These are phyloP conservation scores for Mortierella sp. DNA, from an alignment of 371 early-diverging fungal species.

Conservation along the genomic window DNA sequence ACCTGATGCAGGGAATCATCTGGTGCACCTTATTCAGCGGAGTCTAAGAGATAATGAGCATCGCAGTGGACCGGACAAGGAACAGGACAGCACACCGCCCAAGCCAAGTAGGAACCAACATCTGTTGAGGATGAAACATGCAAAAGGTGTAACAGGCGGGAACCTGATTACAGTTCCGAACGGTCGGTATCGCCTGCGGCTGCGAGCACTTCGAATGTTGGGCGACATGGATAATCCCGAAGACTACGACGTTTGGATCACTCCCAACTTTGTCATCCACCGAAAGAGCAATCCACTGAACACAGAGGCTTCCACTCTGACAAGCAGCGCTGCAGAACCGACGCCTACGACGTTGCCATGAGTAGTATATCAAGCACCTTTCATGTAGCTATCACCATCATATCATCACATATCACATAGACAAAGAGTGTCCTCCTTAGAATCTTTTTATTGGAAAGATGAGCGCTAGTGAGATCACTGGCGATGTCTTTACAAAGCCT, in stretches of 20 bases:
- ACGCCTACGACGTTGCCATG: no score
- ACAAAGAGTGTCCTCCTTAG: constrained; percentile 26
- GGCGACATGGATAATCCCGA: constrained; percentile 26
- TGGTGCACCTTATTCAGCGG: background rate
- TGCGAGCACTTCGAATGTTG: constrained; percentile 23
- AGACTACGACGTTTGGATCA: constrained; percentile 41
- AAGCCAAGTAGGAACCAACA: constrained; percentile 5
- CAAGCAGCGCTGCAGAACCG: no score
- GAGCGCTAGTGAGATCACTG: constrained; percentile 9
- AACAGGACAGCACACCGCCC: background rate
- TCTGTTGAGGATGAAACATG: background rate
- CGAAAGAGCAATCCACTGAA: constrained; percentile 2
- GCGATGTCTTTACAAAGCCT: constrained; percentile 49
- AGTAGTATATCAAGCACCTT: no score
- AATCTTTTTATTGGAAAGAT: constrained; percentile 15
- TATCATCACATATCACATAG: no score
- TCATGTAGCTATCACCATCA: no score
- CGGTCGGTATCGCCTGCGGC: constrained; percentile 23
- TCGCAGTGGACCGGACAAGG: background rate
- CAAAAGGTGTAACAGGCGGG: background rate
- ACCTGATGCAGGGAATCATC: background rate
- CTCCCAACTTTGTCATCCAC: constrained; percentile 19
- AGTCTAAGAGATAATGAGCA: background rate
- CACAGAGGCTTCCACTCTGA: no score
- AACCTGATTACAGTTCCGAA: constrained; percentile 13